Conservation (phyloP, 768 basidiomycete species). For the Collybiopsis luxurians region DNA sequence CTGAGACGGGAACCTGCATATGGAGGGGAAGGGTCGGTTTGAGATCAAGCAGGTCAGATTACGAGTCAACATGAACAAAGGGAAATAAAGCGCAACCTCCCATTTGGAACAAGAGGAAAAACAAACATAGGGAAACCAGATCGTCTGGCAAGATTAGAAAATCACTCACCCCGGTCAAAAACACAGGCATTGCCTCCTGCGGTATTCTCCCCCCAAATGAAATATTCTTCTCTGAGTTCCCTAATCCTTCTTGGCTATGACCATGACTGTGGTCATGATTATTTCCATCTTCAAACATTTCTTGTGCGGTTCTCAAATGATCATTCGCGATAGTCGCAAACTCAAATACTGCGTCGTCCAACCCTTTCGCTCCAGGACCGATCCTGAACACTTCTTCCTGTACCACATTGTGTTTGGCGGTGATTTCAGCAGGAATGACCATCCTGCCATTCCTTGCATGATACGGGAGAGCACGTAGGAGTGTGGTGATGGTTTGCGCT, state of each 20-base stretch:
- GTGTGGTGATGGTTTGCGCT: constrained; percentile 66
- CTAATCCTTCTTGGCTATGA: too few species aligned
- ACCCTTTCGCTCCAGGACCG: constrained; percentile 51
- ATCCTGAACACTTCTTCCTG: constrained; percentile 77
- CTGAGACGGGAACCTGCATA: constrained; percentile 61
- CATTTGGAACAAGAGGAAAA: too few species aligned
- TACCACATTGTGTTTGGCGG: constrained; percentile 70
- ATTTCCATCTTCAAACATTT: constrained; percentile 55
- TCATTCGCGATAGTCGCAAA: constrained; percentile 82
- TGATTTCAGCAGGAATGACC: constrained; percentile 80
- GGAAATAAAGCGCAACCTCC: too few species aligned
- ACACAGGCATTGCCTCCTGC: constrained; percentile 61
- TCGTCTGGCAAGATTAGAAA: constrained; percentile 18
- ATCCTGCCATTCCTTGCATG: constrained; percentile 70
- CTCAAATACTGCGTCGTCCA: constrained; percentile 80
- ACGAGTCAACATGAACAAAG: too few species aligned
- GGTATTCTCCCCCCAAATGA: constrained; percentile 49
- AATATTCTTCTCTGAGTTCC: too few species aligned
- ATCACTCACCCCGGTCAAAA: constrained; percentile 64
- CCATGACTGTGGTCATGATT: too few species aligned
- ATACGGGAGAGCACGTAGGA: constrained; percentile 75
- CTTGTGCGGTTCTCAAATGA: constrained; percentile 70
- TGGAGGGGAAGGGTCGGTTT: constrained; percentile 2
- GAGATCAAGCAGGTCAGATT: too few species aligned
- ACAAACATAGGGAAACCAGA: too few species aligned